Percentiles rank a stretch among this genome's conserved stretches.
Evolutionary conservation across 352 stramenopile species (phyloP).

Genomic region (Nannochloropsis limnetica): DNA sequence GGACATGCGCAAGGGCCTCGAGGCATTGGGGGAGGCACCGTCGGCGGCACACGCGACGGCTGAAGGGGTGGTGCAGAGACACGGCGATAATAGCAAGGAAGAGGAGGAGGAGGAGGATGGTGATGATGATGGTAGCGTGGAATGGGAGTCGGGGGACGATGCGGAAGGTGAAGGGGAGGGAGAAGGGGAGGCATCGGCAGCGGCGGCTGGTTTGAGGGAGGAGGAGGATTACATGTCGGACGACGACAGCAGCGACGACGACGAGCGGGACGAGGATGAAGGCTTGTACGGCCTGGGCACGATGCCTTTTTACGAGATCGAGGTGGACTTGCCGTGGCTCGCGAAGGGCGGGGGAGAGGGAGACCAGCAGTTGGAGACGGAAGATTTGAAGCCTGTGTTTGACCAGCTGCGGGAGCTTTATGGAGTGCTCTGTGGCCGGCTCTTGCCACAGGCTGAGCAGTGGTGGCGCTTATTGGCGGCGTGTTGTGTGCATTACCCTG

Average conservation of each 20-base stretch:
- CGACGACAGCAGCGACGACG: neutral
- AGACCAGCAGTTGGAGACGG: neutral
- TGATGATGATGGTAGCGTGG: neutral
- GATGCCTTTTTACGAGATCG: constrained; percentile 29
- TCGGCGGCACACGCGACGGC: no score
- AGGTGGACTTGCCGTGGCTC: constrained; percentile 21
- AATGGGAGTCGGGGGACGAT: constrained; percentile 25
- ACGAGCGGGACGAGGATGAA: neutral
- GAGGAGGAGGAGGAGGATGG: neutral
- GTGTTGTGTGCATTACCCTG: neutral
- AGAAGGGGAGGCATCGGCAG: neutral
- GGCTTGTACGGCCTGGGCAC: constrained; percentile 14
- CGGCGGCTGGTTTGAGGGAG: neutral
- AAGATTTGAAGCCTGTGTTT: neutral
- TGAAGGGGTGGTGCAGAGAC: neutral
- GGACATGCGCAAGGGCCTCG: constrained; percentile 7
- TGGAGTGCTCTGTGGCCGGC: neutral
- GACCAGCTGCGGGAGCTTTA: neutral
- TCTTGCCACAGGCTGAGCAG: neutral
- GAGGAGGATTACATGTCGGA: neutral
- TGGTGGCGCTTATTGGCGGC: constrained; percentile 6
- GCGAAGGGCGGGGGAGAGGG: neutral
- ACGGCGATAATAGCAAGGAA: neutral
- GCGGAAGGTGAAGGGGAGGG: neutral
- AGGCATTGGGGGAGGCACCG: neutral